phyloP scores from a whole-genome alignment of 495 filamentous ascomycete genomes.

The Pyrenula aspistea region DNA sequence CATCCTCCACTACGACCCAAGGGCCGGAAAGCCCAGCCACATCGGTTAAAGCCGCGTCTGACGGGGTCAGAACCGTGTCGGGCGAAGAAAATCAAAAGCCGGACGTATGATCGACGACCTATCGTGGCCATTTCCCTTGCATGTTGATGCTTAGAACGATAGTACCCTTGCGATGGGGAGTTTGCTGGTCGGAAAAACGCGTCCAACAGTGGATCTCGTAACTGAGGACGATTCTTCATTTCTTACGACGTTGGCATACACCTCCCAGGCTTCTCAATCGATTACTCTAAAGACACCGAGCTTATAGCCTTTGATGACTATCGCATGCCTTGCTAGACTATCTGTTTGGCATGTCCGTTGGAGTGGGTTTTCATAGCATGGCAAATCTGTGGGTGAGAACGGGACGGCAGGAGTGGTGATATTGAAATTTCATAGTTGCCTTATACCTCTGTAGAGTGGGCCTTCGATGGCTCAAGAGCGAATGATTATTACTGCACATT shows the following conservation, averaged over 20 bases:
- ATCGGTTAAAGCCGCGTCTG: conserved; percentile 4
- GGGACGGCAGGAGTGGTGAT: neutral
- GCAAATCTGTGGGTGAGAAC: neutral
- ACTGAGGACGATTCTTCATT: neutral
- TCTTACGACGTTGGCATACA: neutral
- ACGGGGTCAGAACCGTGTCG: neutral
- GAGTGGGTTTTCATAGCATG: neutral
- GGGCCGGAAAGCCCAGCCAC: conserved; percentile 6
- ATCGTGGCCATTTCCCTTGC: neutral
- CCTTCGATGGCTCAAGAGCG: neutral
- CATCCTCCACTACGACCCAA: conserved; percentile 31
- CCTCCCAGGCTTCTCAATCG: neutral
- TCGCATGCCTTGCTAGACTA: neutral
- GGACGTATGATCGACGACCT: neutral
- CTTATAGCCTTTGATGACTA: neutral
- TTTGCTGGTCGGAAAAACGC: too few species aligned
- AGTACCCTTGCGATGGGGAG: too few species aligned
- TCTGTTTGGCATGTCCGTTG: neutral
- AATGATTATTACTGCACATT: neutral
- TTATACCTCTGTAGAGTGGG: neutral
- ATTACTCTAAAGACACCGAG: neutral
- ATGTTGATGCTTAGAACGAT: neutral
- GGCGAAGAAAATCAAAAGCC: neutral
- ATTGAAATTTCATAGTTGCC: neutral
- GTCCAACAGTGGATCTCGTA: neutral